Conservation (phyloP, 192 early-diverging fungal genomes). For the Chytriomyces hyalinus region DNA sequence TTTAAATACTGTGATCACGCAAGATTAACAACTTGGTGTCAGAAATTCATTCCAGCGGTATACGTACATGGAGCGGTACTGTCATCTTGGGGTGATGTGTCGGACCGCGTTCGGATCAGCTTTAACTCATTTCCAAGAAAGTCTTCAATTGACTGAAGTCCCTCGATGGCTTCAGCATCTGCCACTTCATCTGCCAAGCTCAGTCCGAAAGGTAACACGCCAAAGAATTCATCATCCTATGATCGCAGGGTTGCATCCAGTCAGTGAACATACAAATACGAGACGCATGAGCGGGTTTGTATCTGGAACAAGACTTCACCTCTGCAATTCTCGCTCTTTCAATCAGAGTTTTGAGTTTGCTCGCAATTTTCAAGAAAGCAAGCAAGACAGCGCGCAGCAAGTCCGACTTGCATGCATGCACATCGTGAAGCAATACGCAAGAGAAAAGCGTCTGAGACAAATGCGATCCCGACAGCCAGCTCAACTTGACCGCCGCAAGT, state of each 20-base stretch:
- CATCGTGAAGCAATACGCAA: slow-evolving; percentile 19
- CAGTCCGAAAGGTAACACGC: slow-evolving; percentile 18
- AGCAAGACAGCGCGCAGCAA: slow-evolving; percentile 13
- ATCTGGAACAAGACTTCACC: background rate
- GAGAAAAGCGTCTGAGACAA: slow-evolving; percentile 27
- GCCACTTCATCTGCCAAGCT: slow-evolving; percentile 16
- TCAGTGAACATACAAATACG: background rate
- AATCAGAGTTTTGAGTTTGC: slow-evolving; percentile 4
- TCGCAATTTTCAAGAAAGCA: slow-evolving; percentile 10
- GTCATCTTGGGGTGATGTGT: background rate
- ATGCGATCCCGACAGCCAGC: slow-evolving; percentile 26
- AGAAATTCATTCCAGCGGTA: too few relatives aligned
- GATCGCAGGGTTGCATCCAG: too few relatives aligned
- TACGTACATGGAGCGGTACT: background rate
- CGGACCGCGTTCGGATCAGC: background rate
- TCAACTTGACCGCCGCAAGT: background rate
- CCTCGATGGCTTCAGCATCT: slow-evolving; percentile 31
- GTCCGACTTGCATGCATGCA: slow-evolving; percentile 20
- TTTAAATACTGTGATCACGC: background rate
- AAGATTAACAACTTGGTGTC: too few relatives aligned
- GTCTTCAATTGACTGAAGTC: slow-evolving; percentile 16
- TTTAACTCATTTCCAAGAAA: background rate
- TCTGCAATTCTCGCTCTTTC: slow-evolving; percentile 4
- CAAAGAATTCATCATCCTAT: slow-evolving; percentile 39
- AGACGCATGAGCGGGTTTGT: background rate